Evolutionary conservation across 768 basidiomycete species (phyloP), one percentile per base, ranked within the genome.

Genomic region (Hygrocybe coccinea): DNA sequence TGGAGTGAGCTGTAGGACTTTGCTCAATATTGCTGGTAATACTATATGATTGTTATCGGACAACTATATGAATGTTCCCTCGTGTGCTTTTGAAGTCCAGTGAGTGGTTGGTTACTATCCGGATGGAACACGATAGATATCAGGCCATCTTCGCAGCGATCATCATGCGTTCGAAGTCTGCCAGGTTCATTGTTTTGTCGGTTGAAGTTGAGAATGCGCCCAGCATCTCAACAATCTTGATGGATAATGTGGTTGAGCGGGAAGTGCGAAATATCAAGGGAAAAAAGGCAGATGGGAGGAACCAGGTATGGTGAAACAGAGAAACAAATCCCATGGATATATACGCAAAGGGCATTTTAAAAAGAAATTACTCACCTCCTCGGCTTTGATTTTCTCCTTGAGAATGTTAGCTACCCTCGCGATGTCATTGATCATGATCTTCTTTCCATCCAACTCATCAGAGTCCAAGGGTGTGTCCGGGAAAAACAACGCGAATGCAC

Each of bases 81-180:
- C n/a, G n/a, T n/a, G n/a, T n/a, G n/a, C n/a, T n/a, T n/a, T n/a
- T 8, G 29, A 29, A 29, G 29, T 29, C 29, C 29, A 29, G 29
- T 29, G 29, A 29, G 29, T 29, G 29, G 29, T 29, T 29, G 29
- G 29, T n/a, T 29, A 29, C 4, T 3, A 29, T 29, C 29, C 8
- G 29, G 29, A 29, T 8, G 29, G 8, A 41, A 44, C 38, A 29
- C 29, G 29, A 8, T 4, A 29, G 17, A 21, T 38, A 22, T 71
- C 65, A 84, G 2, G 74, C 79, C 38, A 89, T 68, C 63, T 76
- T 80, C 6, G 86, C 79, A 1, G 75, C 65, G 22, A 83, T 66
- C 84, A 91, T 89, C 82, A 93, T 89, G 19, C 73, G 72, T 60
- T 83, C 80, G 62, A 93, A 93, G 66, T 91, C 88, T 12, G 72